Evolutionary conservation across 768 basidiomycete genomes (phyloP), one percentile per base, ranked within the genome.

Genomic region (Tulasnella sp.): DNA sequence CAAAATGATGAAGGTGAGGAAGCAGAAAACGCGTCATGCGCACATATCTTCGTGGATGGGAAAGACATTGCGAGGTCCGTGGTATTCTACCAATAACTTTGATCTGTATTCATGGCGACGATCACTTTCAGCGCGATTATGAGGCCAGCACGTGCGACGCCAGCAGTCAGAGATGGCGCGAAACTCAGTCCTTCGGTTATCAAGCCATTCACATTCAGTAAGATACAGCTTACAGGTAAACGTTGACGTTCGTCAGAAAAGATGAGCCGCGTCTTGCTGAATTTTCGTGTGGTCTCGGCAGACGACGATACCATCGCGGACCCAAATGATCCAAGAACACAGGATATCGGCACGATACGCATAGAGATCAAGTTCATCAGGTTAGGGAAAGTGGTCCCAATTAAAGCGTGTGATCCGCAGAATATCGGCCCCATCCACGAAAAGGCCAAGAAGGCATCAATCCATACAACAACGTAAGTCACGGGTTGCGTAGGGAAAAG

Each of bases 321-420:
- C 43, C 58, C 49, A 50, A 25, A 34, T 25, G 59, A 60, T 50
- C 60, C 60, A 22, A 24, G 52, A 30, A 46, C 44, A 3, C 15
- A 54, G 44, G 52, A 61, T 29, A 61, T 61, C 21, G 52, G 60
- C 24, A 61, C 60, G 10, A 61, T 61, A 5, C 60, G 44, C 5
- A 24, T 61, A 2, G 52, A 61, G 27, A 61, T 61, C 29, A 61
- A 53, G 41, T 41, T 30, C 22, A 46, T 61, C 30, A 21, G 42
- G n/a, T 45, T 54, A 15, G 60, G 60, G 17, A 45, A 22, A 19
- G 22, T 22, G 11, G 59, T 61, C 10, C 29, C 52, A 8, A n/a
- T 55, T 43, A 46, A 54, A 27, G 21, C 43, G 2, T 30, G 30
- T 17, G 48, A 45, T 24, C 29, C 42, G 2, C 30, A 55, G 19